A percentile compares a stretch with the other conserved stretches of the same genome.
Conservation (phyloP, 108 stramenopile species). For the Skeletonema menzelii region DNA sequence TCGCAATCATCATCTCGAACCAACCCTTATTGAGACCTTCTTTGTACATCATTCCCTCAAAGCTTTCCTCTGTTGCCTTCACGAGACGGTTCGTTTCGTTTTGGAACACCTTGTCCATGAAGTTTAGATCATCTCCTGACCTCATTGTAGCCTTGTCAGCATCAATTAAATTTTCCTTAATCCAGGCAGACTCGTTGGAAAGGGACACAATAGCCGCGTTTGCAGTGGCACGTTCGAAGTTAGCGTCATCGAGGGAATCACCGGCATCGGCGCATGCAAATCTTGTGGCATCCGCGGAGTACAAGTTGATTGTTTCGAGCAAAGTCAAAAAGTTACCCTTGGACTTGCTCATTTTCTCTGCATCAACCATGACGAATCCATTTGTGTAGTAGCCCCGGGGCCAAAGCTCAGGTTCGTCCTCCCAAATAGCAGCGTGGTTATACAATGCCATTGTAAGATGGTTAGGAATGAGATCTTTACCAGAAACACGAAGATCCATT, state of each 20-base stretch:
- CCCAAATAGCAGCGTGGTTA: conserved; percentile 98
- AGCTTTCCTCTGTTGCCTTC: conserved; percentile 57
- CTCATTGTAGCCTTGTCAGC: conserved; percentile 48
- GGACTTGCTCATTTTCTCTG: conserved; percentile 97
- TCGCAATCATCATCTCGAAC: conserved; percentile 89
- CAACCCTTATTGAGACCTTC: conserved; percentile 93
- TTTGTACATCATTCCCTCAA: conserved; percentile 84
- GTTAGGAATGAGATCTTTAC: conserved; percentile 97
- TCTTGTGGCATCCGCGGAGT: conserved; percentile 87
- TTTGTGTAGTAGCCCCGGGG: conserved; percentile 95
- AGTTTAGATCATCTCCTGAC: conserved; percentile 59
- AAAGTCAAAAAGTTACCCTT: conserved; percentile 98
- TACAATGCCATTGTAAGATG: conserved; percentile 98
- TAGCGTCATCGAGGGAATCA: conserved; percentile 98
- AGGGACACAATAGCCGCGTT: conserved; percentile 90
- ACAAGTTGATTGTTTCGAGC: conserved; percentile 87
- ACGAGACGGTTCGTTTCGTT: conserved; percentile 92
- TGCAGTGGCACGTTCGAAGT: conserved; percentile 93
- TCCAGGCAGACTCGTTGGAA: conserved; percentile 86
- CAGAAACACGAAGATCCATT: conserved; percentile 96
- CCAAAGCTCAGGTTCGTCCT: conserved; percentile 89
- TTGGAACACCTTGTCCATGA: conserved; percentile 88
- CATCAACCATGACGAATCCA: conserved; percentile 94
- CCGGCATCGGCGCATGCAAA: conserved; percentile 97
- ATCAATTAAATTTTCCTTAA: conserved; percentile 65